Evolutionary conservation across 163 green algal species (phyloP), one percentile per base, ranked within the genome.

Genomic region (Volvox carteri): DNA sequence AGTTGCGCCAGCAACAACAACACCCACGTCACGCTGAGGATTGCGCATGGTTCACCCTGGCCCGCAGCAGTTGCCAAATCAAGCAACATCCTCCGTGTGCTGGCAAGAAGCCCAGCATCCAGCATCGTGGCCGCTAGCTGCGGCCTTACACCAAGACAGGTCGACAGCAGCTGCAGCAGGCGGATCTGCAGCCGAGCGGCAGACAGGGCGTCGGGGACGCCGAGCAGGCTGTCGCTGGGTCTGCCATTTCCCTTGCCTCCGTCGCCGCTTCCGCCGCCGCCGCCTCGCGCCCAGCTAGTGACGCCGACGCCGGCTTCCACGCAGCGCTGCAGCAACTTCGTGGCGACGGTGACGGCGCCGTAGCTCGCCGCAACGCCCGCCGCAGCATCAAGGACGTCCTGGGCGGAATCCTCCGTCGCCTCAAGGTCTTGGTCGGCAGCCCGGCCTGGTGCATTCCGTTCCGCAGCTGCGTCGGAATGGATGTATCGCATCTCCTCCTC

Each of bases 91-190:
- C 81, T 44, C 21, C 81, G 65, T 11, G 81, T 78, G 44, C 28
- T 37, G 62, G 25, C 62, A 48, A 77, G 30, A 42, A 78, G 42
- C 16, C n/a, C 78, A 25, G 58, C 60, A 9, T 52, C 78, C 41
- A 74, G 41, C n/a, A 42, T 42, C n/a, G 3, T 0, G 9, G 2
- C 42, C 4, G n/a, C 79, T 28, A 65, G 62, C 16, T 78, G 41
- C 0, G 62, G 62, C 30, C 62, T 33, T 33, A 68, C 21, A 0
- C 46, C 30, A 7, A 79, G 35, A 41, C 48, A 65, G 18, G 33
- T 33, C 7, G 60, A 80, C 46, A 87, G 65, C 35, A 87, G 60
- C 80, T 87, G 80, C 46, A 87, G 80, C 42, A 87, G 48, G 46
- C 81, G 65, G n/a, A 80, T 48, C 35, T 12, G 46, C 30, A 58